phyloP scores from a whole-genome alignment of 2,329 filamentous ascomycete genomes.

The Arthrobotrys iridis region DNA sequence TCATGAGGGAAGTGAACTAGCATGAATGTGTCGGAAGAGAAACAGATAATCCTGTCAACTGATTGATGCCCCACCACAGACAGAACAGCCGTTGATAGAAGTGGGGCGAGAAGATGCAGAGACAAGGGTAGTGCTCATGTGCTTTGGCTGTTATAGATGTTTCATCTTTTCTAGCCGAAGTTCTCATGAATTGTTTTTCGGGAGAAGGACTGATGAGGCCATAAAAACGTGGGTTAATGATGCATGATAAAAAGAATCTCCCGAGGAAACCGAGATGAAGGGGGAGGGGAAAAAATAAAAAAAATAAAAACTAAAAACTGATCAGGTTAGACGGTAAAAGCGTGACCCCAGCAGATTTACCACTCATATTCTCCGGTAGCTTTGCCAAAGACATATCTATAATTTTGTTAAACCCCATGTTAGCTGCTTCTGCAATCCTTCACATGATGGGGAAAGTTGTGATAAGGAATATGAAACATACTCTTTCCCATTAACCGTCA shows the following conservation, averaged over 20 bases:
- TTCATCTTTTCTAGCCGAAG: conserved; percentile 16
- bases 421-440: neutral
- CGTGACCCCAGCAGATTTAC: conserved; percentile 65
- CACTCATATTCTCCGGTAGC: conserved; percentile 97
- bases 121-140: neutral
- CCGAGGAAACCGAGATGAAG: conserved; percentile 3
- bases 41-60: neutral
- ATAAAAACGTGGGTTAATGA: no score
- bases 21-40: neutral
- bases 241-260: conserved; percentile 2
- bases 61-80: neutral
- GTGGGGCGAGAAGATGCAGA: neutral
- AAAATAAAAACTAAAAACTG: neutral
- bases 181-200: neutral
- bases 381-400: conserved; percentile 93
- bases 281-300: neutral
- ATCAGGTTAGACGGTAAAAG: neutral
- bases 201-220: neutral
- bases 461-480: conserved; percentile 62
- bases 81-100: neutral
- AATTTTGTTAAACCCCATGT: conserved; percentile 57
- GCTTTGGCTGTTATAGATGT: conserved; percentile 3
- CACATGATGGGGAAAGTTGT: neutral
- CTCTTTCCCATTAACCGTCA: conserved; percentile 93
- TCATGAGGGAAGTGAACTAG: neutral